phyloP scores from a whole-genome alignment of 768 basidiomycete species.

The Hypholoma sublateritium region DNA sequence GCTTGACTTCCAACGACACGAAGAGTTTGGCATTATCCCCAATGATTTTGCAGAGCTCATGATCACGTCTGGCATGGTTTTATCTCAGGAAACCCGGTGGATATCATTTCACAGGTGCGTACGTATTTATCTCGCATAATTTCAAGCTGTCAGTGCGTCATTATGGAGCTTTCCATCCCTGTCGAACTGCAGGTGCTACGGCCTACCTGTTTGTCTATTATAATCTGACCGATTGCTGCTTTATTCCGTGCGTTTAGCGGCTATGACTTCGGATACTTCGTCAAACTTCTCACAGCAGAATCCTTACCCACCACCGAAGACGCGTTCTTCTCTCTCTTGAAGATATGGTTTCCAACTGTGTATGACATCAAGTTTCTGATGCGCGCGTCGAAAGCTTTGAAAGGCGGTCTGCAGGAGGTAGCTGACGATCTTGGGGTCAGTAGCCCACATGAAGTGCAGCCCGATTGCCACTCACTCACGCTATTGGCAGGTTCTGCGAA shows the following conservation, averaged over 20 bases:
- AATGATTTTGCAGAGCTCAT: slow-evolving; percentile 96
- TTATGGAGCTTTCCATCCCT: not conserved
- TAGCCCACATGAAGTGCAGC: slow-evolving; percentile 7
- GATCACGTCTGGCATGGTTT: slow-evolving; percentile 93
- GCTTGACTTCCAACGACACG: slow-evolving; percentile 92
- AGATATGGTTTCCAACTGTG: slow-evolving; percentile 92
- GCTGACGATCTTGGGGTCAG: slow-evolving; percentile 93
- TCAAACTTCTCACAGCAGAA: slow-evolving; percentile 86
- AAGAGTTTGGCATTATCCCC: slow-evolving; percentile 87
- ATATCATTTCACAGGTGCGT: slow-evolving; percentile 96
- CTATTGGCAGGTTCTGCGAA: slow-evolving; percentile 72
- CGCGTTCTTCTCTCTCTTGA: slow-evolving; percentile 83
- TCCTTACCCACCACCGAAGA: slow-evolving; percentile 89
- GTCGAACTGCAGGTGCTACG: not conserved
- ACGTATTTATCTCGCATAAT: not conserved
- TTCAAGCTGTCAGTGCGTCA: not conserved
- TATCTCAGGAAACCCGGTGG: slow-evolving; percentile 89
- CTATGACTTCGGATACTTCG: slow-evolving; percentile 98
- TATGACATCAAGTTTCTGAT: slow-evolving; percentile 99
- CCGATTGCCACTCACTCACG: not conserved
- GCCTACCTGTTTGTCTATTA: no score
- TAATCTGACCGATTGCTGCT: not conserved
- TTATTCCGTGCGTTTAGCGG: slow-evolving; percentile 55
- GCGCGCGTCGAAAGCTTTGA: slow-evolving; percentile 81
- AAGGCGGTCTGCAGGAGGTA: slow-evolving; percentile 91